Conservation (phyloP, 768 basidiomycete species). For the Chiua virens region DNA sequence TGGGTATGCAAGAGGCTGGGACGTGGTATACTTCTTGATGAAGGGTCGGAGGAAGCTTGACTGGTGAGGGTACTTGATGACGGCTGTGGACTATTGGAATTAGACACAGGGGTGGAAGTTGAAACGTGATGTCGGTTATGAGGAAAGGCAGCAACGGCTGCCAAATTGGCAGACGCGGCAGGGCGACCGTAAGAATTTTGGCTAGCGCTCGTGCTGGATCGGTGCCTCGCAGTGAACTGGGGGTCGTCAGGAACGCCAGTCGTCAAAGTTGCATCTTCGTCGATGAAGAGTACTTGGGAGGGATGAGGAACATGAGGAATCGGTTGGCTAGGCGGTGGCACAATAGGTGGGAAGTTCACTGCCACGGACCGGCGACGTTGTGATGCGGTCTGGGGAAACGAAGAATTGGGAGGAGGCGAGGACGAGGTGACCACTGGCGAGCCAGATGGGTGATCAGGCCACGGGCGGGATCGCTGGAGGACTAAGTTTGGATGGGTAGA, state of each 20-base stretch:
- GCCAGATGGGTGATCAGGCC: constrained; percentile 28
- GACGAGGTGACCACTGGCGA: constrained; percentile 31
- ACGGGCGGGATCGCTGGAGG: constrained; percentile 34
- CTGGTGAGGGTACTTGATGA: constrained; percentile 20
- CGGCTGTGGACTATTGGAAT: constrained; percentile 28
- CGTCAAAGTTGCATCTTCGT: constrained; percentile 20
- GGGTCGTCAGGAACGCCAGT: constrained; percentile 29
- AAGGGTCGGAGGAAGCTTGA: constrained; percentile 58
- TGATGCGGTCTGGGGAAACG: constrained; percentile 23
- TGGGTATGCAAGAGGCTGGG: constrained; percentile 19
- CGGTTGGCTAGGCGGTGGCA: constrained; percentile 71
- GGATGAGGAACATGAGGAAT: constrained; percentile 64
- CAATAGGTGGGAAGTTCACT: constrained; percentile 61
- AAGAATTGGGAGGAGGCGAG: constrained; percentile 31
- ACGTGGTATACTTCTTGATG: constrained; percentile 52
- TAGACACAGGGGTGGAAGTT: constrained; percentile 23
- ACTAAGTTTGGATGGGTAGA: constrained; percentile 29
- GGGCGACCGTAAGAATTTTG: constrained; percentile 34
- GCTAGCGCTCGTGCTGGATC: constrained; percentile 37
- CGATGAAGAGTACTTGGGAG: constrained; percentile 15
- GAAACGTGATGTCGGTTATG: constrained; percentile 45
- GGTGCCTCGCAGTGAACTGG: constrained; percentile 31
- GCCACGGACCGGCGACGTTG: constrained; percentile 72
- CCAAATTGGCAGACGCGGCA: constrained; percentile 47
- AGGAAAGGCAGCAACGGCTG: constrained; percentile 62